Base-by-base conservation (phyloP, 2,329 filamentous ascomycete genomes). In the Diplodia mutila region DNA sequence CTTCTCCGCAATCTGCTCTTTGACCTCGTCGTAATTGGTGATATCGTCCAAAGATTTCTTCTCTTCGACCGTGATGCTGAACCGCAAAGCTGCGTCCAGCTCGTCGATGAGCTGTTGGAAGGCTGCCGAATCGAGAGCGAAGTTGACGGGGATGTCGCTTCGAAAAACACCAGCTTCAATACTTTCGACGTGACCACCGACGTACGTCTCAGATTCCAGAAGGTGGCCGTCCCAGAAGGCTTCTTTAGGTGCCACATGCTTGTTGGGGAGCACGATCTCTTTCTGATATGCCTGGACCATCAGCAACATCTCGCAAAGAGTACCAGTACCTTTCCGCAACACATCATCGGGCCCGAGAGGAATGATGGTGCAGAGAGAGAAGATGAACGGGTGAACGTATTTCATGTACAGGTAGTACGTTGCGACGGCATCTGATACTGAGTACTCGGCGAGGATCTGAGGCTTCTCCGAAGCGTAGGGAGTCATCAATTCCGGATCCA, bases 341-440 rank as follows among this genome's bases (percentile, higher is more conserved):
- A 94, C 92, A 76, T 98, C 95, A 75, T 99, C 94, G 39, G 94
- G 93, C 53, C 92, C 93, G 1, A 99, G 85, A 0, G 95, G 95
- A 77, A 99, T 85, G 81, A 99, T 97, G 1, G 94, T 99, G 80
- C 95, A 99, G 0, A 99, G 84, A 1, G 96, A 98, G 85, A 99
- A 99, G 78, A 99, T 95, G 83, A 99, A 99, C 3, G 95, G 95
- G 78, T 99, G 95, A n/a, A 99, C 92, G 79, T 99, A 99, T 90
- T 99, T 99, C 96, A 99, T 99, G 85, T 99, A 99, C 70, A 99
- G 83, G 76, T 99, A 99, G 78, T 99, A 99, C 0, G 95, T 99
- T 25, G 95, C 95, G 61, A 99, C 95, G 11, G 96, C 96, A 85
- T 99, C 96, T 74, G 96, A 99, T 53, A 99, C 95, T 0, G 96